A percentile compares a stretch with the other conserved stretches of the same genome.
These are phyloP conservation scores for Penicillium freii DNA, from an alignment of 2,329 filamentous ascomycete species.

Conservation along the genomic window DNA sequence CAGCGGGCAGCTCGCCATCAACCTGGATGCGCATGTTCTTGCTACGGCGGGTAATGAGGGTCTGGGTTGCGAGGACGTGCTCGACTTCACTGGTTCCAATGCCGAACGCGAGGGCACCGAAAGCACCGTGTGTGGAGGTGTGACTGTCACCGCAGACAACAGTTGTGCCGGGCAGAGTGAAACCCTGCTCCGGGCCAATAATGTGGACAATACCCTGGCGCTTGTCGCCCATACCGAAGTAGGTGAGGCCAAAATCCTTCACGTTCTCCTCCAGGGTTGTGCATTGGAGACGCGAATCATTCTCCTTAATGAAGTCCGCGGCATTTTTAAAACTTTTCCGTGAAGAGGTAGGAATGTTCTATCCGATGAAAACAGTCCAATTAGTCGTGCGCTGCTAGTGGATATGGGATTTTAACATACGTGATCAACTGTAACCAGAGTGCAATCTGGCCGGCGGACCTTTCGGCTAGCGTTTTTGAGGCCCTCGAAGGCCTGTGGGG, in stretches of 20 bases:
- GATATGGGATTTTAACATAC: slow-evolving; percentile 56
- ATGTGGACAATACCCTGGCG: slow-evolving; percentile 98
- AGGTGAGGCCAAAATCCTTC: slow-evolving; percentile 92
- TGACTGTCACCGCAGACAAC: slow-evolving; percentile 98
- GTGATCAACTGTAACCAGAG: slow-evolving; percentile 93
- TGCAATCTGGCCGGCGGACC: slow-evolving; percentile 93
- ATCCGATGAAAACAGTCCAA: slow-evolving; percentile 17
- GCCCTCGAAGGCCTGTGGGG: slow-evolving; percentile 97
- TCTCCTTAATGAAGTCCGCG: slow-evolving; percentile 88
- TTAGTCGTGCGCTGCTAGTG: neutral
- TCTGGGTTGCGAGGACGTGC: slow-evolving; percentile 96
- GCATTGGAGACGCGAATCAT: slow-evolving; percentile 90
- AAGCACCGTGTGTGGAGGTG: slow-evolving; percentile 96
- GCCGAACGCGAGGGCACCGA: slow-evolving; percentile 90
- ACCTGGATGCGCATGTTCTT: slow-evolving; percentile 99
- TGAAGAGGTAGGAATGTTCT: slow-evolving; percentile 92
- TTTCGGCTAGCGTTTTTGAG: slow-evolving; percentile 82
- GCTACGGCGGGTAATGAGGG: slow-evolving; percentile 87
- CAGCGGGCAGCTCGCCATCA: slow-evolving; percentile 82
- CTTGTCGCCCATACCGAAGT: slow-evolving; percentile 95
- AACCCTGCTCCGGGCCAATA: slow-evolving; percentile 97
- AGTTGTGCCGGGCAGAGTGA: slow-evolving; percentile 94
- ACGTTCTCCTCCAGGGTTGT: slow-evolving; percentile 96
- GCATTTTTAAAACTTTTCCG: slow-evolving; percentile 93
- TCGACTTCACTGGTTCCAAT: slow-evolving; percentile 98